Conservation (phyloP, 805 yeast species). For the Brettanomyces sp. region DNA sequence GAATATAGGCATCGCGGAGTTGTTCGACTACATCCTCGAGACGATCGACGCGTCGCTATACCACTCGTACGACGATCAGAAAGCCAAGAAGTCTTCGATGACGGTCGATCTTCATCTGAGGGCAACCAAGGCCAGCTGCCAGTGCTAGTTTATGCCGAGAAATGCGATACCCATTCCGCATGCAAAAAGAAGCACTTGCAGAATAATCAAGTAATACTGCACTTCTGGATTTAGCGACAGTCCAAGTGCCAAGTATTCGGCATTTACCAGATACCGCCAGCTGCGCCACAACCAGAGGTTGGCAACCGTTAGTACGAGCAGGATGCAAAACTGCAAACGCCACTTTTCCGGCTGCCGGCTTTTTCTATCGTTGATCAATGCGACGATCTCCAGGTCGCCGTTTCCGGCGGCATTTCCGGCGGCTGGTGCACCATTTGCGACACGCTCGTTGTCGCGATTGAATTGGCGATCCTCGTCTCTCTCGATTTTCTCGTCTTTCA, state of each 20-base stretch:
- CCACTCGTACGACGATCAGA: conserved; percentile 14
- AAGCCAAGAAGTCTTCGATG: conserved; percentile 8
- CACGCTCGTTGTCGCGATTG: too few relatives aligned
- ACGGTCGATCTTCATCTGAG: conserved; percentile 14
- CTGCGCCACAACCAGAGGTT: conserved; percentile 9
- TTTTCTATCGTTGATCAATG: background rate
- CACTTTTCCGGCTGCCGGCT: too few relatives aligned
- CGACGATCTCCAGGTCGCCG: conserved; percentile 17
- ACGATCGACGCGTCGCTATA: conserved; percentile 21
- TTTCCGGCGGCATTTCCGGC: background rate
- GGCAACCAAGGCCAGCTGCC: conserved; percentile 7
- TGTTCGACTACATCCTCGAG: conserved; percentile 28
- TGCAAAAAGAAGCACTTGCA: background rate
- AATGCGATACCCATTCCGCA: conserved; percentile 1
- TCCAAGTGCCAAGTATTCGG: conserved; percentile 5
- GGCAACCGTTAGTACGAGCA: background rate
- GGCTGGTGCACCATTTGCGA: too few relatives aligned
- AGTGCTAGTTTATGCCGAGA: conserved; percentile 9
- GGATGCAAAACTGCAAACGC: background rate
- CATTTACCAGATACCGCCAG: conserved; percentile 2
- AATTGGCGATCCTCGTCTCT: background rate
- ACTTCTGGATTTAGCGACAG: conserved; percentile 1
- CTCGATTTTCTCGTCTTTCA: background rate
- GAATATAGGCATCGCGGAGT: conserved; percentile 48
- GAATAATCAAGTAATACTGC: background rate